Percentiles rank a stretch among this genome's conserved stretches.
Conservation (phyloP, 306 rosid genomes). For the Herpetospermum pedunculosum region DNA sequence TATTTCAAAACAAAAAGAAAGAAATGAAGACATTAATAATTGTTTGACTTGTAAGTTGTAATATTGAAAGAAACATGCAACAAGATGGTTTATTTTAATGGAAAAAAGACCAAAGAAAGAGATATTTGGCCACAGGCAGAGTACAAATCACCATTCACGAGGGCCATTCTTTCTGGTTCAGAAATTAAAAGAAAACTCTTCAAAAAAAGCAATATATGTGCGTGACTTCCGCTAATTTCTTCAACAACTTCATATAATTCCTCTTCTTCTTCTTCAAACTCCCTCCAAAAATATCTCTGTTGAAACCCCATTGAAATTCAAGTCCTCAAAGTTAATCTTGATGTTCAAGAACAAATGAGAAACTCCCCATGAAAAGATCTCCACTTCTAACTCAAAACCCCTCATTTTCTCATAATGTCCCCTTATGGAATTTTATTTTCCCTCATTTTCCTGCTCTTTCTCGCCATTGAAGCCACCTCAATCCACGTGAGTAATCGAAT, state of each 20-base stretch:
- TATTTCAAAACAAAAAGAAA: background rate
- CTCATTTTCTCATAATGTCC: constrained; percentile 34
- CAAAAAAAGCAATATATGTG: background rate
- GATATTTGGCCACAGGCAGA: background rate
- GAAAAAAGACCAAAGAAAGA: background rate
- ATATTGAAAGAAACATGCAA: constrained; percentile 1
- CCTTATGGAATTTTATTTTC: constrained; percentile 40
- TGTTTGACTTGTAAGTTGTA: background rate
- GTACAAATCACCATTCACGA: background rate
- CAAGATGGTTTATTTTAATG: background rate
- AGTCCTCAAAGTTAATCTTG: background rate
- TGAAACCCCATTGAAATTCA: background rate
- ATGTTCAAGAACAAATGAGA: background rate
- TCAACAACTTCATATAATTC: background rate
- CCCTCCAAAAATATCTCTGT: background rate
- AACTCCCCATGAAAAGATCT: background rate
- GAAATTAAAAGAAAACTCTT: background rate
- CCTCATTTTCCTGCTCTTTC: constrained; percentile 44
- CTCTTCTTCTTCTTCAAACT: background rate
- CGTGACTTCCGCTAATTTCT: background rate
- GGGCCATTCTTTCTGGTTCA: background rate
- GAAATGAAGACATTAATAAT: background rate
- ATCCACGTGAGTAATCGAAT: constrained; percentile 35
- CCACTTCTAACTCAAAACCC: background rate
- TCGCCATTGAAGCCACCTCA: constrained; percentile 36